These are phyloP conservation scores for Xanthoceras sorbifolium DNA, from an alignment of 345 rosid genomes.

Conservation along the genomic window DNA sequence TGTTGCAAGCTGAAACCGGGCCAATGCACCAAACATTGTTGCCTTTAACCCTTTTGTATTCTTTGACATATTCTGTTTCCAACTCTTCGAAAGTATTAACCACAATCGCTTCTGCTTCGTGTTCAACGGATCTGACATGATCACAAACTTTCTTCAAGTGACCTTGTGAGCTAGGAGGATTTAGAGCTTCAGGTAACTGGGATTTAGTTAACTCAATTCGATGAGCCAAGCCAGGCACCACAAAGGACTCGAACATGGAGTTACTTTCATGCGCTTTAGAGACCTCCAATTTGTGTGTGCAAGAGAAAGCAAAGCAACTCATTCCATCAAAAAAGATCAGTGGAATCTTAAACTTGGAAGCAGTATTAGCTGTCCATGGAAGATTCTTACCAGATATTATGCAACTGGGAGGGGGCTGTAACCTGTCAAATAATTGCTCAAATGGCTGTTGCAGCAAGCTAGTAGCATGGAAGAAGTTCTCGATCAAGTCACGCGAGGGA, in stretches of 20 bases:
- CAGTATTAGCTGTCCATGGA: constrained; percentile 41
- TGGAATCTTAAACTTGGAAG: constrained; percentile 36
- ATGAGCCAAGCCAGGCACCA: constrained; percentile 41
- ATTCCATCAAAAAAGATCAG: constrained; percentile 46
- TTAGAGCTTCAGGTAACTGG: constrained; percentile 42
- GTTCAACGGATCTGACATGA: constrained; percentile 33
- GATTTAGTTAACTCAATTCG: constrained; percentile 29
- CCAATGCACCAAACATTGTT: constrained; percentile 51
- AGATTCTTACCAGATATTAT: constrained; percentile 40
- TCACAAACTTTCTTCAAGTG: constrained; percentile 30
- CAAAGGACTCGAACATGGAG: constrained; percentile 33
- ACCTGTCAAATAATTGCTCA: constrained; percentile 24
- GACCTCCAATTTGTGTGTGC: constrained; percentile 25
- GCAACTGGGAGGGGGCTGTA: constrained; percentile 43
- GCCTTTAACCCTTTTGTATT: constrained; percentile 19
- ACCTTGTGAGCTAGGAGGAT: neutral
- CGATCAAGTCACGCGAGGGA: constrained; percentile 32
- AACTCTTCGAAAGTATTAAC: constrained; percentile 44
- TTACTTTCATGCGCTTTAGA: constrained; percentile 28
- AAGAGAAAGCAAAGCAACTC: constrained; percentile 36
- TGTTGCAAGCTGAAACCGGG: constrained; percentile 43
- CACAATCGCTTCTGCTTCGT: constrained; percentile 29
- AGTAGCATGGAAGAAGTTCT: constrained; percentile 30
- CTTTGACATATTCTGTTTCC: constrained; percentile 32
- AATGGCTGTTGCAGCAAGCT: constrained; percentile 34